A percentile compares a stretch with the other conserved stretches of the same genome.
These are phyloP conservation scores for Ophiosphaerella korrae DNA, from an alignment of 2,329 filamentous ascomycete species.

Conservation along the genomic window DNA sequence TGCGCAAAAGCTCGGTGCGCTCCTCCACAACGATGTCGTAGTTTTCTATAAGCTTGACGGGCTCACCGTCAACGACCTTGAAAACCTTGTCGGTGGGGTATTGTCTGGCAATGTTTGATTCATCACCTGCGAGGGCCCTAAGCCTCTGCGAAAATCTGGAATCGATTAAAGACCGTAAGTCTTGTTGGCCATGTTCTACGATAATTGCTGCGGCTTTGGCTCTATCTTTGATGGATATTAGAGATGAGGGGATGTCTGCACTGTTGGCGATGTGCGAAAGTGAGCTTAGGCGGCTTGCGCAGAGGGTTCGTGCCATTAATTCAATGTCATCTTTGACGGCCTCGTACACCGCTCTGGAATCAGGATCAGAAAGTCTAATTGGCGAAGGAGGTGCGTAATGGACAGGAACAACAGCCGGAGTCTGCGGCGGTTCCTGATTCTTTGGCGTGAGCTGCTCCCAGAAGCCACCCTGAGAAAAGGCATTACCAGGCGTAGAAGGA, in stretches of 20 bases:
- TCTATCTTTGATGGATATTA: conserved; percentile 8
- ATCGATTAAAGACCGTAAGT: neutral
- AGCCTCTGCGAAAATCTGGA: neutral
- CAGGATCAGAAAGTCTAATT: neutral
- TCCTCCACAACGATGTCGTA: conserved; percentile 17
- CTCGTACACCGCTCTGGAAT: conserved; percentile 9
- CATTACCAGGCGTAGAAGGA: conserved; percentile 16
- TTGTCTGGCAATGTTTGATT: neutral
- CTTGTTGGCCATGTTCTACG: neutral
- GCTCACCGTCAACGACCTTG: conserved; percentile 5
- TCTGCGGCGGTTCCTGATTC: neutral
- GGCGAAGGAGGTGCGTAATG: conserved; percentile 4
- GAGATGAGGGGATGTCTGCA: conserved; percentile 10
- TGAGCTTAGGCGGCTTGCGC: conserved; percentile 8
- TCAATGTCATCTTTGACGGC: conserved; percentile 1
- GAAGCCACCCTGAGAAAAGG: conserved; percentile 22
- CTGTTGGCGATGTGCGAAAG: conserved; percentile 1
- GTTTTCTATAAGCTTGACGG: neutral
- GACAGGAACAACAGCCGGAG: conserved; percentile 1
- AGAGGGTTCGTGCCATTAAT: conserved; percentile 9
- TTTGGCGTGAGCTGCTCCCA: conserved; percentile 18
- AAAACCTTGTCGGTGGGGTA: conserved; percentile 6
- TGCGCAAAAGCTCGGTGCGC: conserved; percentile 14
- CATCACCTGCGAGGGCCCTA: conserved; percentile 5
- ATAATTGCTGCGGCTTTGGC: conserved; percentile 4